A percentile compares a stretch with the other conserved stretches of the same genome.
phyloP scores from a whole-genome alignment of 257 asterid genomes.

The Catharanthus roseus region DNA sequence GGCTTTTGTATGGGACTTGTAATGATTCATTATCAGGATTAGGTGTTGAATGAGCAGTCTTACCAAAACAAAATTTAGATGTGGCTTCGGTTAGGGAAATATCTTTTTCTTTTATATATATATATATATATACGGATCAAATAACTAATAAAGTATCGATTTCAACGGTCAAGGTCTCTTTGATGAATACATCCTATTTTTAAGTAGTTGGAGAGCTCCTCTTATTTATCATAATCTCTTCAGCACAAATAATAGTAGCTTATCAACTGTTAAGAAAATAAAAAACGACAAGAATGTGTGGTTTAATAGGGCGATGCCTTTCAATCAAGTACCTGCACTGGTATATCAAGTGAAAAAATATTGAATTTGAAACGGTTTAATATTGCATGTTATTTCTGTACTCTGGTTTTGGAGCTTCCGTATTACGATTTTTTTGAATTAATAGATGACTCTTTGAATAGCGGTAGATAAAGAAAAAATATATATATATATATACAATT shows the following conservation, averaged over 20 bases:
- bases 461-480: too few species aligned
- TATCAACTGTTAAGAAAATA: not conserved
- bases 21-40: slow-evolving; percentile 1
- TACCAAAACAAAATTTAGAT: not conserved
- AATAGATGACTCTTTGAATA: too few species aligned
- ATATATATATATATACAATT: too few species aligned
- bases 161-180: not conserved
- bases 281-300: not conserved
- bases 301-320: too few species aligned
- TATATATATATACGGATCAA: not conserved
- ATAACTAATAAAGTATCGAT: not conserved
- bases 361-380: too few species aligned
- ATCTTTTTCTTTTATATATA: too few species aligned
- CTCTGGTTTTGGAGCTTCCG: too few species aligned
- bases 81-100: not conserved
- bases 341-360: too few species aligned
- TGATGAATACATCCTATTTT: not conserved
- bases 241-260: not conserved
- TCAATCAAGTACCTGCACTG: too few species aligned
- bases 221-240: not conserved
- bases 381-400: too few species aligned
- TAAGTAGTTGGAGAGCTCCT: not conserved
- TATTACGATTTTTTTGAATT: too few species aligned
- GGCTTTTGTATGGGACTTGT: not conserved
- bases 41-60: slow-evolving; percentile 6